Percentiles rank a stretch among this genome's conserved stretches.
Evolutionary conservation across 2,329 filamentous ascomycete genomes (phyloP).

Genomic region (Graphiopsis chlorocephala): DNA sequence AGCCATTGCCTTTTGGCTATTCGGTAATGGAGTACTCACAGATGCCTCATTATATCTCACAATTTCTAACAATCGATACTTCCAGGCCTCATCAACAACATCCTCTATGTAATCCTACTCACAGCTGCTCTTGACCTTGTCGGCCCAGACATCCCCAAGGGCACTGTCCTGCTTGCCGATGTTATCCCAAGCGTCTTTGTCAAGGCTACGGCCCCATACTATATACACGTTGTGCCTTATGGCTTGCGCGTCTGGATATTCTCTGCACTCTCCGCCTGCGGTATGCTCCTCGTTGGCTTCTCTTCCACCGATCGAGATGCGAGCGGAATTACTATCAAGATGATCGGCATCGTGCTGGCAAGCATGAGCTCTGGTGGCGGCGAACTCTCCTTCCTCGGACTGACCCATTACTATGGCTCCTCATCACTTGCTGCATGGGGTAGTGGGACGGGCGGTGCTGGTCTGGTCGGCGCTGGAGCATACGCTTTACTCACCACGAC

Average conservation of each 20-base stretch:
- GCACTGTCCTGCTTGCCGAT: conserved; percentile 87
- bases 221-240: conserved; percentile 86
- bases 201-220: conserved; percentile 88
- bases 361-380: conserved; percentile 83
- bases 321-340: conserved; percentile 66
- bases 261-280: conserved; percentile 69
- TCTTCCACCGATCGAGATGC: conserved; percentile 54
- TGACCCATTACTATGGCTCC: conserved; percentile 90
- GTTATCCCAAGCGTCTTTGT: conserved; percentile 85
- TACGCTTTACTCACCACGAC: conserved; percentile 85
- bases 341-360: conserved; percentile 79
- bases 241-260: conserved; percentile 70
- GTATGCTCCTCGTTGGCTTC: conserved; percentile 86
- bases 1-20: conserved; percentile 84
- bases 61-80: neutral
- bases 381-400: conserved; percentile 83
- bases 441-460: conserved; percentile 85
- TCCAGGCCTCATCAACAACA: conserved; percentile 90
- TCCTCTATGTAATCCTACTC: conserved; percentile 95
- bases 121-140: conserved; percentile 94
- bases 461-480: conserved; percentile 78
- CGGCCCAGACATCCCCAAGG: conserved; percentile 80
- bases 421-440: conserved; percentile 89
- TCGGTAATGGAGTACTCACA: conserved; percentile 59
- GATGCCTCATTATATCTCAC: conserved; percentile 17